Evolutionary conservation across 2,329 filamentous ascomycete genomes (phyloP).

Genomic region (Apiospora marii): DNA sequence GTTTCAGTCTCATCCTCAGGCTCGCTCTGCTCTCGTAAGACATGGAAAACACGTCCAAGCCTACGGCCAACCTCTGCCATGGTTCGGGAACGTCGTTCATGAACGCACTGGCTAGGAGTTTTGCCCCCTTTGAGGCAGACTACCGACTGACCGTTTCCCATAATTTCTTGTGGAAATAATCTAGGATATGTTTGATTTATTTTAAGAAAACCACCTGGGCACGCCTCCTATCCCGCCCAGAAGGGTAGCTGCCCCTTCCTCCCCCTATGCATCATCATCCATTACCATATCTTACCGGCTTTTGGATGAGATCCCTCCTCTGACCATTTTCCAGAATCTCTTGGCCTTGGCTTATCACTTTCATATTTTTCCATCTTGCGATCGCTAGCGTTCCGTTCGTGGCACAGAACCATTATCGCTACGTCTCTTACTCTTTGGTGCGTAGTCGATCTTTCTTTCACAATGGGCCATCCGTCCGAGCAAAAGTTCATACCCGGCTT

Average conservation of each 20-base stretch:
- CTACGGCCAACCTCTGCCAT: neutral
- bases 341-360: neutral
- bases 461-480: conserved; percentile 3
- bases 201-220: neutral
- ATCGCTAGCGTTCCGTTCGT: neutral
- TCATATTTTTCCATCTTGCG: neutral
- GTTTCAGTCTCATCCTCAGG: neutral
- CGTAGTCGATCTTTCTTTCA: neutral
- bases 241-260: neutral
- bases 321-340: neutral
- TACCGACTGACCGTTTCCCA: neutral
- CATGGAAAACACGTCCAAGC: neutral
- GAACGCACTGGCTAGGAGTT: neutral
- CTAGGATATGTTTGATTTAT: neutral
- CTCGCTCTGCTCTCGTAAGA: neutral
- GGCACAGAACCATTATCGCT: neutral
- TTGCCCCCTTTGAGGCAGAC: neutral
- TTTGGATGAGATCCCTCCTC: neutral
- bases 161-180: neutral
- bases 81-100: conserved; percentile 10
- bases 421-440: neutral
- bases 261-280: neutral
- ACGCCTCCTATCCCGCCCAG: neutral
- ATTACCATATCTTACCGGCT: neutral
- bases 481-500: conserved; percentile 48